Evolutionary conservation across 2,329 filamentous ascomycete genomes (phyloP).

Genomic region (Cladophialophora yegresii): DNA sequence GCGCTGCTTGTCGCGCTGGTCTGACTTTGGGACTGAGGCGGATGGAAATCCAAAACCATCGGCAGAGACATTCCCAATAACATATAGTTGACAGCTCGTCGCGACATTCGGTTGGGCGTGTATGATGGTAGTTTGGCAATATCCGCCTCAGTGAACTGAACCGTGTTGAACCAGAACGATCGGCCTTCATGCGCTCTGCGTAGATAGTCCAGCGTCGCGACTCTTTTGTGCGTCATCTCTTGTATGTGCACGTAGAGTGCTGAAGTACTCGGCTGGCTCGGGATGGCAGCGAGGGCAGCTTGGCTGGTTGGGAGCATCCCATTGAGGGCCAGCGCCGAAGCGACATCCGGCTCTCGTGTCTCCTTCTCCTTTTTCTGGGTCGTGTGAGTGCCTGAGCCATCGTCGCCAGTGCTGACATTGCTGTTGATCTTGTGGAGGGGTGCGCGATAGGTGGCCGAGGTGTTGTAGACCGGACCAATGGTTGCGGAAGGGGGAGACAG

Average conservation of each 20-base stretch:
- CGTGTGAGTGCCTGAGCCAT: constrained; percentile 7
- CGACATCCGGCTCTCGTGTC: constrained; percentile 20
- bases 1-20: constrained; percentile 59
- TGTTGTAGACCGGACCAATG: constrained; percentile 12
- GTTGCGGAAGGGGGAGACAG: constrained; percentile 14
- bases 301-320: constrained; percentile 22
- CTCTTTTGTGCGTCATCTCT: constrained; percentile 85
- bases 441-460: constrained; percentile 11
- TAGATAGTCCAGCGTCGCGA: constrained; percentile 90
- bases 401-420: constrained; percentile 12
- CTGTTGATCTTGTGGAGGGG: constrained; percentile 21
- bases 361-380: constrained; percentile 4
- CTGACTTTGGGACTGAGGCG: constrained; percentile 27
- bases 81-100: constrained; percentile 90
- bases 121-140: constrained; percentile 82
- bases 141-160: constrained; percentile 83
- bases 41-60: constrained; percentile 74
- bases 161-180: constrained; percentile 97
- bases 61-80: constrained; percentile 90
- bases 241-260: constrained; percentile 68
- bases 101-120: constrained; percentile 77
- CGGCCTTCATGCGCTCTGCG: constrained; percentile 94
- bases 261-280: constrained; percentile 14
- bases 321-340: constrained; percentile 25
- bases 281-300: neutral